A percentile compares a stretch with the other conserved stretches of the same genome.
Evolutionary conservation across 1,139 yeast genomes (phyloP).

Genomic region (Pichia sp.): DNA sequence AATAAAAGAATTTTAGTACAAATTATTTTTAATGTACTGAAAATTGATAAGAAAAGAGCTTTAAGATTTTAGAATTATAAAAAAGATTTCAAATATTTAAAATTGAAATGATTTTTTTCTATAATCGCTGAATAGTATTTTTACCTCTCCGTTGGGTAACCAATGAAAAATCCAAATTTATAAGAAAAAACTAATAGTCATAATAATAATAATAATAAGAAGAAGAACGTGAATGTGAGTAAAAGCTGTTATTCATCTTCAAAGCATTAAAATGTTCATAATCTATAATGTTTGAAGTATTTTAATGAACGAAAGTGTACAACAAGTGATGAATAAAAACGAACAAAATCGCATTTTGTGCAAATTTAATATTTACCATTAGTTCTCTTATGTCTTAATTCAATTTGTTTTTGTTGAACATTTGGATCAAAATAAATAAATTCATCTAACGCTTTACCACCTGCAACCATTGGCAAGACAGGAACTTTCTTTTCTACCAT

Average conservation of each 20-base stretch:
- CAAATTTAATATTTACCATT: slow-evolving; percentile 38
- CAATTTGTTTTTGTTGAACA: slow-evolving; percentile 67
- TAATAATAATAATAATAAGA: no score
- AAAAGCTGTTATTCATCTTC: not conserved
- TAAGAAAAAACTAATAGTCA: not conserved
- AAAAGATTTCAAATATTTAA: not conserved
- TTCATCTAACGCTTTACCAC: slow-evolving; percentile 90
- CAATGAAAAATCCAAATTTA: not conserved
- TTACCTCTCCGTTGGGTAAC: not conserved
- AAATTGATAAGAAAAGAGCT: not conserved
- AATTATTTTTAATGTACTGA: not conserved
- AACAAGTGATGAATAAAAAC: not conserved
- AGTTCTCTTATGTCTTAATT: slow-evolving; percentile 55
- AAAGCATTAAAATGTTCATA: not conserved
- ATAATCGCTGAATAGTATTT: not conserved
- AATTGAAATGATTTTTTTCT: not conserved
- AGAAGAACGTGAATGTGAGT: not conserved
- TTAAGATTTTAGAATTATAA: not conserved
- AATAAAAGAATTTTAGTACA: not conserved
- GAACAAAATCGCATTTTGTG: not conserved
- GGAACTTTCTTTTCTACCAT: slow-evolving; percentile 93
- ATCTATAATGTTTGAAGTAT: not conserved
- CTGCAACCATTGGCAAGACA: slow-evolving; percentile 97
- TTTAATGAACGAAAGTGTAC: not conserved
- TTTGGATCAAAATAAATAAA: slow-evolving; percentile 80